A percentile compares a stretch with the other conserved stretches of the same genome.
Conservation (phyloP, 1,284 basidiomycete genomes). For the Grifola frondosa region DNA sequence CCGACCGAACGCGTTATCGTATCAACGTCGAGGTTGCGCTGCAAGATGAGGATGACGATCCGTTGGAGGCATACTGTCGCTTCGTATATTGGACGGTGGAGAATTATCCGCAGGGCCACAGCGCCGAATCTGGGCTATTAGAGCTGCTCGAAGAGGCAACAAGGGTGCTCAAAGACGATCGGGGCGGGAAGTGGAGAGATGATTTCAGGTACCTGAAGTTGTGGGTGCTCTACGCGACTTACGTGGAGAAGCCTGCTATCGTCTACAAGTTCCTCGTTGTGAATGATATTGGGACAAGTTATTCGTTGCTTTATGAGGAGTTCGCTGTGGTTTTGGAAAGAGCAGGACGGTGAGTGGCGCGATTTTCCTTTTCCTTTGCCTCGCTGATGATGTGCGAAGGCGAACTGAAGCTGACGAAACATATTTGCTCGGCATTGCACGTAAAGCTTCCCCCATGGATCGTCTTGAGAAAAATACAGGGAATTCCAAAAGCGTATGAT, state of each 20-base stretch:
- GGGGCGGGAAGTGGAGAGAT: constrained; percentile 59
- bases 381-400: constrained; percentile 40
- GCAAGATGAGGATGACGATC: constrained; percentile 52
- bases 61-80: constrained; percentile 57
- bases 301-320: constrained; percentile 88
- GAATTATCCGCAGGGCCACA: constrained; percentile 63
- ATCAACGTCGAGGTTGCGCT: constrained; percentile 54
- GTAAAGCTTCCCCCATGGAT: constrained; percentile 81
- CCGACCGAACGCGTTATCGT: constrained; percentile 57
- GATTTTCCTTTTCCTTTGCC: neutral
- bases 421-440: constrained; percentile 84
- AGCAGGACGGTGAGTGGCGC: constrained; percentile 57
- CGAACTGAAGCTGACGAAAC: constrained; percentile 85
- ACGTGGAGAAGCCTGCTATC: constrained; percentile 71
- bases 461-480: constrained; percentile 80
- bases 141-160: constrained; percentile 84
- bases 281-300: constrained; percentile 85
- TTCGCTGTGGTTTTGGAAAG: constrained; percentile 82
- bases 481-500: constrained; percentile 90
- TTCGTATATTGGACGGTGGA: constrained; percentile 74
- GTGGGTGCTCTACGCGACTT: constrained; percentile 89
- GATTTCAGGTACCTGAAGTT: constrained; percentile 89
- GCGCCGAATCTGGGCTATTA: constrained; percentile 74
- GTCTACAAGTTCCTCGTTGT: constrained; percentile 86
- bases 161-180: constrained; percentile 67